These are phyloP conservation scores for Hysterangium stoloniferum DNA, from an alignment of 768 basidiomycete species.

Conservation along the genomic window DNA sequence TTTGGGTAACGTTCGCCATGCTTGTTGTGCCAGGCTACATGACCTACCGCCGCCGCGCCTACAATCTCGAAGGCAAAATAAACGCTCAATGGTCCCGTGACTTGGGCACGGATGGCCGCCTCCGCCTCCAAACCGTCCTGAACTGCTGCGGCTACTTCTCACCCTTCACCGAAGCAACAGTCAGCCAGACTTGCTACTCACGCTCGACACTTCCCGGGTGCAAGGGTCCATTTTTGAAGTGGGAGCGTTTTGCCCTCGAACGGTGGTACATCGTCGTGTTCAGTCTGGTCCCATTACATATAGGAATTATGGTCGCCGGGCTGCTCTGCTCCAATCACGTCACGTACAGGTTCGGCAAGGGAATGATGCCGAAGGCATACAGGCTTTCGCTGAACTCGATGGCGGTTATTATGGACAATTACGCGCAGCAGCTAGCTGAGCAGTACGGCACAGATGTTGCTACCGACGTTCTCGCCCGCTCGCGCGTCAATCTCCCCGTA, in stretches of 20 bases:
- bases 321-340: conserved; percentile 34
- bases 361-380: conserved; percentile 36
- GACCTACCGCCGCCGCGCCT: conserved; percentile 31
- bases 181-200: conserved; percentile 32
- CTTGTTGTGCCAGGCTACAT: conserved; percentile 35
- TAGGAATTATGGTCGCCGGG: conserved; percentile 28
- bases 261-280: conserved; percentile 32
- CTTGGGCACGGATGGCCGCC: conserved; percentile 25
- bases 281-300: conserved; percentile 30
- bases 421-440: conserved; percentile 49
- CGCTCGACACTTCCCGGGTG: conserved; percentile 32
- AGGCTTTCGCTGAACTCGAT: conserved; percentile 30
- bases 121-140: conserved; percentile 33
- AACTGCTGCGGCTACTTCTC: conserved; percentile 36
- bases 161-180: conserved; percentile 33
- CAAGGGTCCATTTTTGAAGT: conserved; percentile 28
- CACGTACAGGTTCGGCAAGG: conserved; percentile 38
- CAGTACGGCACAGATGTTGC: conserved; percentile 64
- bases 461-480: conserved; percentile 47
- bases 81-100: conserved; percentile 32
- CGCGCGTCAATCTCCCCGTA: conserved; percentile 39
- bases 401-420: conserved; percentile 34
- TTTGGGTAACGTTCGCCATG: conserved; percentile 33
- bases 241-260: conserved; percentile 25
- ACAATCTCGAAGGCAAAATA: conserved; percentile 37